Evolutionary conservation across 2,329 filamentous ascomycete genomes (phyloP), one percentile per base, ranked within the genome.

Genomic region (Conoideocrella luteorostrata): DNA sequence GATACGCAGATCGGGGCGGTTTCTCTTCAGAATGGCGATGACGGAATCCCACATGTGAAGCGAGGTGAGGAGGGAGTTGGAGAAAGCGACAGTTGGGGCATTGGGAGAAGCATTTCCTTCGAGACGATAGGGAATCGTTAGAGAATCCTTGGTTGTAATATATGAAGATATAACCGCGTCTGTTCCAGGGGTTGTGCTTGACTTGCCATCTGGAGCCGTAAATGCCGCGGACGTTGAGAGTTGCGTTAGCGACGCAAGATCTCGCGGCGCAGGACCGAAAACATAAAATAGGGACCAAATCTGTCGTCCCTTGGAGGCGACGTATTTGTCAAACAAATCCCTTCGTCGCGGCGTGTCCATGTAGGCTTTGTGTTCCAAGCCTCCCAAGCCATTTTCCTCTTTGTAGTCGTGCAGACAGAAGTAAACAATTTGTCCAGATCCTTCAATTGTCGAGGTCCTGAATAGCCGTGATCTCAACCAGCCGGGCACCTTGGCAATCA

Each of bases 11-110:
- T 78, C 72, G 3, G 80, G 77, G 20, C 82, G 77, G 29, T 76
- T 56, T 1, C 65, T 60, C 40, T 74, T 73, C 51, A 93, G 74
- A n/a, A 77, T 66, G 1, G 69, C 65, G 1, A 93, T 67, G 47
- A 94, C 78, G 2, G 72, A 71, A 54, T 93, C 84, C 88, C 88
- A 95, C 76, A 95, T 93, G 59, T 77, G 72, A 50, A 84, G 74
- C 38, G 83, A 80, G 3, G 86, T 87, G 7, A 95, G 76, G 39
- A 95, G 82, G 1, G 84, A 90, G 69, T 94, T 94, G 64, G 75
- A 75, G 52, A 90, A 84, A 17, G 88, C 80, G 10, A 95, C 71
- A 0, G 84, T 75, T 0, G 88, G 88, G 0, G 87, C 85, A 17
- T 75, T 58, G 0, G 81, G 77, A 24, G 81, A 72, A 0, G 77